Base-by-base conservation (phyloP, 2,329 filamentous ascomycete genomes). In the Rasamsonia emersonii region DNA sequence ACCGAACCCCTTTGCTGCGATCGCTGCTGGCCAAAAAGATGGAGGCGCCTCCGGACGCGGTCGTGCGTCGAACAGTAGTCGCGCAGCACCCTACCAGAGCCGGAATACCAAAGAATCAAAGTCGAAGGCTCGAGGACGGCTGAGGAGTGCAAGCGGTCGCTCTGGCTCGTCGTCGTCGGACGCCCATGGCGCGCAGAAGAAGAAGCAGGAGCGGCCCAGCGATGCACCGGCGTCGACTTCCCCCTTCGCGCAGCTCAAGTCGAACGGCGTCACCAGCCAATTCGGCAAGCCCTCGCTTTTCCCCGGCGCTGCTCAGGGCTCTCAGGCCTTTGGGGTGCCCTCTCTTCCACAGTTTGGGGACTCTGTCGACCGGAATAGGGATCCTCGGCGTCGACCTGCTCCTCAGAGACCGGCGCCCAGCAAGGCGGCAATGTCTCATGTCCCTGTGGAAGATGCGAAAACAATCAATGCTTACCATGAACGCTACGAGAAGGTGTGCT, bases 401-500 rank as follows among this genome's bases (percentile, higher is more conserved):
- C 24, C 31, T 5, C 34, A 35, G 8, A 19, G 15, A 28, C 28
- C 27, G 16, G 23, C 28, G 16, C 32, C 33, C 5, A 33, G 20
- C 11, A 42, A 44, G 28, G 40, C 30, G 6, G 31, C 24, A n/a
- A 28, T 19, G 27, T 30, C 32, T 24, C 18, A 28, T 7, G 32
- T 45, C 3, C 38, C 44, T 3, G 39, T 51, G 20, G 54, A 53
- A 18, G 42, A 53, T 32, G 33, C 32, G 11, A 38, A 46, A 5
- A 23, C 42, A 19, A 24, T 49, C 35, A 44, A 39, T 21, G 45
- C 35, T 19, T 58, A 56, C 34, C 49, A 49, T 28, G 53, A 58
- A 19, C 52, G 56, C 16, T 59, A 58, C 40, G 56, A 60, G 27
- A 42, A 56, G 49, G 56, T 60, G 23, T 37, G 51, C 43, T 15